A percentile compares a stretch with the other conserved stretches of the same genome.
Conservation (phyloP, 1,139 yeast species). For the Yamadazyma friedrichii region DNA sequence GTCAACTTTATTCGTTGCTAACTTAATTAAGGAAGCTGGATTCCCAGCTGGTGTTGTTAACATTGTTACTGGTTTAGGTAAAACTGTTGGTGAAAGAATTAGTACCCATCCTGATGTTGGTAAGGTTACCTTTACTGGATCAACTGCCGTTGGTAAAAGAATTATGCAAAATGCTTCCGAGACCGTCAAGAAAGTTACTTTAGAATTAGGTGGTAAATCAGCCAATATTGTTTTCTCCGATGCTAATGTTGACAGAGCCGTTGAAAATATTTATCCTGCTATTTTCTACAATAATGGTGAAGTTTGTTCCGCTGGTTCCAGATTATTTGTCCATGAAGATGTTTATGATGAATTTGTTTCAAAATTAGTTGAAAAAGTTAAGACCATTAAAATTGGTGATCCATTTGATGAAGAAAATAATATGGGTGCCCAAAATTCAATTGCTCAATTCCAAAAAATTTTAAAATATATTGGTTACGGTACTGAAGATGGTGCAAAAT, state of each 20-base stretch:
- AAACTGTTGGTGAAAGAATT: constrained; percentile 73
- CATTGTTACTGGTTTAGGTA: constrained; percentile 76
- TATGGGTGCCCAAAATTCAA: constrained; percentile 88
- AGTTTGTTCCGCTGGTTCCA: constrained; percentile 86
- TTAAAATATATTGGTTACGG: constrained; percentile 72
- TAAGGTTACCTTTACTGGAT: constrained; percentile 85
- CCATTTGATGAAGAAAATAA: constrained; percentile 70
- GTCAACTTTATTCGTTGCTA: constrained; percentile 66
- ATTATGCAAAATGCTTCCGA: constrained; percentile 72
- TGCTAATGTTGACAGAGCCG: constrained; percentile 64
- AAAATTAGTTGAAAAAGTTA: constrained; percentile 49
- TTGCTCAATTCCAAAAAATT: constrained; percentile 72
- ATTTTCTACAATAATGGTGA: constrained; percentile 82
- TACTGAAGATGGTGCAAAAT: constrained; percentile 69
- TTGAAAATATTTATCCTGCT: constrained; percentile 53
- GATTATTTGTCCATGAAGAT: constrained; percentile 74
- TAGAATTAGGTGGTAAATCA: constrained; percentile 86
- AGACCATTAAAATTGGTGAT: constrained; percentile 64
- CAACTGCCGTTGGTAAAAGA: constrained; percentile 76
- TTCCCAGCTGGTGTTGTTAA: constrained; percentile 80
- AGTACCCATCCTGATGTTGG: constrained; percentile 65
- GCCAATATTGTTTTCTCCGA: constrained; percentile 78
- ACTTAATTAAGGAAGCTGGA: constrained; percentile 65
- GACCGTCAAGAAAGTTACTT: constrained; percentile 73
- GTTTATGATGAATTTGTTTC: constrained; percentile 66